These are phyloP conservation scores for Hyaloscypha bicolor DNA, from an alignment of 495 filamentous ascomycete genomes.

Conservation along the genomic window DNA sequence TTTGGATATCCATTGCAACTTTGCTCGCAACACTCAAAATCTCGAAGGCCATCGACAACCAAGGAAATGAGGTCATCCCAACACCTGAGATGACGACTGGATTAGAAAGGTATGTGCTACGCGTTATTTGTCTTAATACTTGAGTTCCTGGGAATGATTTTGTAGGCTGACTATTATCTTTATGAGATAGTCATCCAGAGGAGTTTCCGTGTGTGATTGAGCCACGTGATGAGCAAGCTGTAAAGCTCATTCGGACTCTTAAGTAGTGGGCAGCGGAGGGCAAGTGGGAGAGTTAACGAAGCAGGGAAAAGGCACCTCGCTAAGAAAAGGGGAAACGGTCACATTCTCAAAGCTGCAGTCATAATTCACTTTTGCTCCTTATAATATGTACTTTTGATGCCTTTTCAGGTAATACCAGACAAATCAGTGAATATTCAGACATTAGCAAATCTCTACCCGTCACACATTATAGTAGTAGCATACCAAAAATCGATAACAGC, in stretches of 20 bases:
- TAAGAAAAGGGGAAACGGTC: no score
- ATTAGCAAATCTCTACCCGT: no score
- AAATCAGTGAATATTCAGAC: no score
- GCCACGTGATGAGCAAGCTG: conserved; percentile 10
- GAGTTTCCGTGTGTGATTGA: conserved; percentile 17
- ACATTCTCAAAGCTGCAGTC: no score
- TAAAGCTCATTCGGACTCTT: neutral
- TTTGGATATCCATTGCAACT: conserved; percentile 9
- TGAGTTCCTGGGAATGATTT: neutral
- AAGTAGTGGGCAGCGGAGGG: neutral
- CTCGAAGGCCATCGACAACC: neutral
- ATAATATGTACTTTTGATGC: no score
- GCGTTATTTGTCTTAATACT: neutral
- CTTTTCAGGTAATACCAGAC: no score
- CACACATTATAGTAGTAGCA: no score
- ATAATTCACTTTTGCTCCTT: no score
- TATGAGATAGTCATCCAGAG: conserved; percentile 1
- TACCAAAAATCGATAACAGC: no score
- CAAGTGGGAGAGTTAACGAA: no score
- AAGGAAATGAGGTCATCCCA: conserved; percentile 6
- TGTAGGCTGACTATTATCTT: neutral
- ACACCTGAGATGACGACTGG: conserved; percentile 1
- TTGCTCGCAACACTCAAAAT: conserved; percentile 9
- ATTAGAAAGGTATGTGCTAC: neutral
- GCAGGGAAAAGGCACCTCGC: no score